Base-by-base conservation (phyloP, 2,329 filamentous ascomycete species). In the Diaporthe sp. region DNA sequence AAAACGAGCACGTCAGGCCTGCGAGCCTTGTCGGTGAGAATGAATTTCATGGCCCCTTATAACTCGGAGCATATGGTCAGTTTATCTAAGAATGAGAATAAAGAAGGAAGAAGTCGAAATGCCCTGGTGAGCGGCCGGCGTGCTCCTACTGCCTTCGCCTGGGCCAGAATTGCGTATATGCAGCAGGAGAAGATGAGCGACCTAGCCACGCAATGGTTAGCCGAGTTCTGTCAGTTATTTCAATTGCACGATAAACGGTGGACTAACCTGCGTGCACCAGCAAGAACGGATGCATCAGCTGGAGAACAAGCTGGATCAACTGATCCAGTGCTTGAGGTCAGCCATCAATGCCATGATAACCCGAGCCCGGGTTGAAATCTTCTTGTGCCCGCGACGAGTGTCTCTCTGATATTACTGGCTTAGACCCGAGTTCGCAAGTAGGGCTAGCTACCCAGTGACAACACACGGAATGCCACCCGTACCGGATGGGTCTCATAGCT, bases 71-170 rank as follows among this genome's bases (percentile, higher is more conserved):
- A 4, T 22, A 44, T 44, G 25, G 19, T n/a, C 39, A 30, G 25
- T 12, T 5, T 30, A 10, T 22, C 59, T 63, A 5, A 63, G 27
- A 30, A 7, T 27, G 9, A 37, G 6, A 3, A 13, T 63, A 13
- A 44, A 63, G 59, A 32, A 42, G 59, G 17, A 63, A 63, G 42
- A 63, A 63, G 37, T 63, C 39, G 4, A 63, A 32, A 32, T 63
- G 59, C 25, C 59, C 59, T 32, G 59, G 59, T 47, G 59, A 63
- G 39, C 25, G 59, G 25, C 59, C 59, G 10, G 39, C 59, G 13
- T 63, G 59, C 59, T 63, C 59, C 59, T 63, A 63, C 25, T 63
- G 39, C 25, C 25, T 63, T 47, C 59, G 59, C n/a, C 59, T 63
- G 8, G 59, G 59, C 2, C 59, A 63, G 59, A 7, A 63, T 8